phyloP scores from a whole-genome alignment of 257 asterid species.

The Solanum ahanhuiri region DNA sequence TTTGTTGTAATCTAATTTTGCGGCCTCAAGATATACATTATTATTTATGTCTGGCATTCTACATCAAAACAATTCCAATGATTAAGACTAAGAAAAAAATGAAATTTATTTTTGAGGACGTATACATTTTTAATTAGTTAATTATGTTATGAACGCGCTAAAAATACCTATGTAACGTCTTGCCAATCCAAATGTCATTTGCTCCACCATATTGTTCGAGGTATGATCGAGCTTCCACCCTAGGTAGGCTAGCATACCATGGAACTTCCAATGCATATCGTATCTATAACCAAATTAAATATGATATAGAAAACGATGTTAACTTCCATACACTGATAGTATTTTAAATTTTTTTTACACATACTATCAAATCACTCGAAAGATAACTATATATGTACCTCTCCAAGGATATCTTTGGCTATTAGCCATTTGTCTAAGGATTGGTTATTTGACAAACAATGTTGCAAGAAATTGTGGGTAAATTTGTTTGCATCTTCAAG shows the following conservation, averaged over 20 bases:
- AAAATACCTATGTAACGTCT: not conserved
- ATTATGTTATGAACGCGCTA: not conserved
- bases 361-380: not conserved
- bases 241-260: not conserved
- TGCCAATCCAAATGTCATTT: not conserved
- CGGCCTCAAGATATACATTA: not conserved
- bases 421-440: constrained; percentile 36
- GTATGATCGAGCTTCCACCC: not conserved
- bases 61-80: not conserved
- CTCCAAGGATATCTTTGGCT: constrained; percentile 27
- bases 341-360: not conserved
- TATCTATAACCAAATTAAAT: not conserved
- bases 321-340: not conserved
- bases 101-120: not conserved
- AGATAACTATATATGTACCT: constrained; percentile 12
- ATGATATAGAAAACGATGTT: not conserved
- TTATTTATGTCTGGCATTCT: not conserved
- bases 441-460: constrained; percentile 4
- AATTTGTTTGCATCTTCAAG: constrained; percentile 36
- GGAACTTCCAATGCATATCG: not conserved
- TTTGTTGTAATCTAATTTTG: not conserved
- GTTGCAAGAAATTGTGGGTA: constrained; percentile 10
- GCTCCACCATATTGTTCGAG: not conserved
- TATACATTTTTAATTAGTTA: not conserved
- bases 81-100: not conserved